A percentile compares a stretch with the other conserved stretches of the same genome.
These are phyloP conservation scores for Candida sanyiensis DNA, from an alignment of 805 yeast species.

Conservation along the genomic window DNA sequence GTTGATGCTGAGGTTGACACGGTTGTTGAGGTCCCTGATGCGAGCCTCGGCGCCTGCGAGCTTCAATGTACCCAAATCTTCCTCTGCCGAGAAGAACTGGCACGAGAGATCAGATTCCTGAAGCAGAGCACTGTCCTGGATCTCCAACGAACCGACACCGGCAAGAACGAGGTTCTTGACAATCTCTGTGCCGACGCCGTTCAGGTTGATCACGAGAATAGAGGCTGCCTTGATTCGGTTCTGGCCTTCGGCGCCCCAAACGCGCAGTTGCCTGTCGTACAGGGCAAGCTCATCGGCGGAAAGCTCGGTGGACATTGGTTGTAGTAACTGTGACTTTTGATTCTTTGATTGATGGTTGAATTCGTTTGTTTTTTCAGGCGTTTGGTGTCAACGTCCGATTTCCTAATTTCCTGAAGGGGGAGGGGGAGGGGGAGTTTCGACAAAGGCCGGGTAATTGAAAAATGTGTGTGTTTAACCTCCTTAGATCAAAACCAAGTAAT, in stretches of 20 bases:
- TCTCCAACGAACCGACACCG: conserved; percentile 75
- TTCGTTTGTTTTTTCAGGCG: background rate
- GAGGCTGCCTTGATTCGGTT: conserved; percentile 64
- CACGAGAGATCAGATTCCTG: conserved; percentile 59
- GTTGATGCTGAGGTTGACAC: conserved; percentile 56
- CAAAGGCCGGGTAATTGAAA: too few relatives aligned
- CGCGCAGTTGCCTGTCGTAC: conserved; percentile 88
- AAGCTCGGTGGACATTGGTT: conserved; percentile 19
- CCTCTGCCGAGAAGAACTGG: conserved; percentile 64
- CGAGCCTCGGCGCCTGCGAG: conserved; percentile 48
- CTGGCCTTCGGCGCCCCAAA: conserved; percentile 97
- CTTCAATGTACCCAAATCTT: conserved; percentile 51
- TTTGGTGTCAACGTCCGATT: too few relatives aligned
- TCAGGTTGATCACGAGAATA: conserved; percentile 63
- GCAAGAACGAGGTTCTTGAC: conserved; percentile 82
- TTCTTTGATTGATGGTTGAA: too few relatives aligned
- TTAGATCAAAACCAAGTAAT: too few relatives aligned
- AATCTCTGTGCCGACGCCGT: conserved; percentile 77
- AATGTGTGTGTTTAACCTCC: too few relatives aligned
- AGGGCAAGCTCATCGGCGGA: conserved; percentile 76
- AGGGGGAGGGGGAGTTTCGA: too few relatives aligned
- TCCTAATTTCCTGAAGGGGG: too few relatives aligned
- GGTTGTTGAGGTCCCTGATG: conserved; percentile 70
- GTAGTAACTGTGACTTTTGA: too few relatives aligned
- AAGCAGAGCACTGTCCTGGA: conserved; percentile 54